A percentile compares a stretch with the other conserved stretches of the same genome.
Evolutionary conservation across 2,329 filamentous ascomycete species (phyloP).

Genomic region (Phialemonium atrogriseum): DNA sequence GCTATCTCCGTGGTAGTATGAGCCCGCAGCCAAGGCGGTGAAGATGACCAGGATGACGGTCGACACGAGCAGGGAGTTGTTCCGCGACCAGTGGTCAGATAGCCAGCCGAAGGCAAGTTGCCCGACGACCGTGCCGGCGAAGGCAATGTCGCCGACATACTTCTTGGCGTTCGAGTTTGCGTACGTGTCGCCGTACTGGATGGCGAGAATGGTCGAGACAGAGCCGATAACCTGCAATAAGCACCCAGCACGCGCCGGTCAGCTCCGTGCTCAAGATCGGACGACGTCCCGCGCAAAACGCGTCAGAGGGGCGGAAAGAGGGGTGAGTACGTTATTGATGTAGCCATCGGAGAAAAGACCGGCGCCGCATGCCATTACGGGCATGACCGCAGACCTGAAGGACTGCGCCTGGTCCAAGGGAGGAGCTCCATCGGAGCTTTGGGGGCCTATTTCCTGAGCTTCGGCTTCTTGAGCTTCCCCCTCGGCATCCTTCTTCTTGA

Average conservation of each 20-base stretch:
- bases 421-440: no score
- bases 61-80: slow-evolving; percentile 70
- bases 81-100: slow-evolving; percentile 77
- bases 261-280: no score
- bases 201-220: slow-evolving; percentile 66
- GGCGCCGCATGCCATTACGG: slow-evolving; percentile 80
- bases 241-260: no score
- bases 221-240: slow-evolving; percentile 67
- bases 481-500: slow-evolving; percentile 2
- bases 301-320: not conserved
- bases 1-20: slow-evolving; percentile 63
- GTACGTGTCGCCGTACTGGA: slow-evolving; percentile 64
- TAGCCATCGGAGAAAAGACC: slow-evolving; percentile 90
- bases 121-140: slow-evolving; percentile 77
- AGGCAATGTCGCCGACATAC: slow-evolving; percentile 76
- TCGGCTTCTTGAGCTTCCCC: slow-evolving; percentile 1
- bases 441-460: not conserved
- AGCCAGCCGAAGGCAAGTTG: slow-evolving; percentile 75
- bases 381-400: slow-evolving; percentile 32
- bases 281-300: no score
- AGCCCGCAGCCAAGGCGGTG: slow-evolving; percentile 67
- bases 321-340: slow-evolving; percentile 63
- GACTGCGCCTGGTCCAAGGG: slow-evolving; percentile 6
- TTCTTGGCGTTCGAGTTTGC: slow-evolving; percentile 57
- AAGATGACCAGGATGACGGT: slow-evolving; percentile 82